phyloP scores from a whole-genome alignment of 1,284 basidiomycete species.

The Earliella scabrosa region DNA sequence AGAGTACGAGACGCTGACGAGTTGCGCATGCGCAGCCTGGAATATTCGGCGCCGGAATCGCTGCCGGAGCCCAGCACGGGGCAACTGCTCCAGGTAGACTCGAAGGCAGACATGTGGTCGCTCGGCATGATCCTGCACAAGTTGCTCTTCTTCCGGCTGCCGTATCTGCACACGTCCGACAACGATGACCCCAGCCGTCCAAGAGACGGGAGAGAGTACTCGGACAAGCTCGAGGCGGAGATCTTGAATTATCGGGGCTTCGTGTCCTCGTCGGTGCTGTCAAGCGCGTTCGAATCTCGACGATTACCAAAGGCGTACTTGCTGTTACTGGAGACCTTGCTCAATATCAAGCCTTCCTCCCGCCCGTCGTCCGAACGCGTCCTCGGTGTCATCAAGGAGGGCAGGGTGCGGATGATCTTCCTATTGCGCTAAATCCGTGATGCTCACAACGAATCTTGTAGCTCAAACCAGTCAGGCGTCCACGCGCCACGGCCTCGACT shows the following conservation, averaged over 20 bases:
- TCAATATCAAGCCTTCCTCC: conserved; percentile 60
- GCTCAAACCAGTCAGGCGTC: conserved; percentile 3
- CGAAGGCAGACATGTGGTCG: conserved; percentile 90
- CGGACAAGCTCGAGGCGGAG: conserved; percentile 71
- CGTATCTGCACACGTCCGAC: conserved; percentile 71
- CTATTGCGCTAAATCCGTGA: no score
- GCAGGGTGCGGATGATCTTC: conserved; percentile 50
- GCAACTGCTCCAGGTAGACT: conserved; percentile 73
- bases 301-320: conserved; percentile 73
- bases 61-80: conserved; percentile 73
- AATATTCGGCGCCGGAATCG: conserved; percentile 87
- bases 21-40: conserved; percentile 55
- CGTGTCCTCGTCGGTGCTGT: conserved; percentile 54
- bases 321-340: conserved; percentile 71
- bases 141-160: conserved; percentile 85
- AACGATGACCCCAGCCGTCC: conserved; percentile 49
- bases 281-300: conserved; percentile 63
- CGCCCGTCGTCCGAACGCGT: conserved; percentile 81
- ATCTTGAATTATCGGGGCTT: conserved; percentile 82
- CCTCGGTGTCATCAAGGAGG: conserved; percentile 62
- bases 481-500: neutral
- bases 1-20: neutral
- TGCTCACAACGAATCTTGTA: neutral
- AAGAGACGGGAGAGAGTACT: conserved; percentile 57
- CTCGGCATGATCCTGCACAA: conserved; percentile 93